phyloP scores from a whole-genome alignment of 306 rosid species.

The Casuarina glauca region DNA sequence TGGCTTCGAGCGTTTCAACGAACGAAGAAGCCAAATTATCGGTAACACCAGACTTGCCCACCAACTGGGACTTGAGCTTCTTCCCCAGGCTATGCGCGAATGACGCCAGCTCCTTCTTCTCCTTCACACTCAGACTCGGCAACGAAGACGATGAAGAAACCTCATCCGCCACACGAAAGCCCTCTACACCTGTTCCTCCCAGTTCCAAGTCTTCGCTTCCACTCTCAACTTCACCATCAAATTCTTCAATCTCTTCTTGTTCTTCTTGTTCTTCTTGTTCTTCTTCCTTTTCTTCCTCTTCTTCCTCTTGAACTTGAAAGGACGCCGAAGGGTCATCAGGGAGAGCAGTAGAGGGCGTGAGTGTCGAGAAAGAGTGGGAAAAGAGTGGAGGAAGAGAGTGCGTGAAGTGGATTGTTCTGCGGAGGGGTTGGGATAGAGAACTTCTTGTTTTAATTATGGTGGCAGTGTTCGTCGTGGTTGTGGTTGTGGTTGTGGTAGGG shows the following conservation, averaged over 20 bases:
- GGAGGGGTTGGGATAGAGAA: conserved; percentile 4
- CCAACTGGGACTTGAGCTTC: conserved; percentile 85
- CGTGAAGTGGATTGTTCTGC: conserved; percentile 19
- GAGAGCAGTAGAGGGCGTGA: conserved; percentile 19
- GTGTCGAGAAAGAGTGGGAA: conserved; percentile 31
- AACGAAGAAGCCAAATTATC: conserved; percentile 66
- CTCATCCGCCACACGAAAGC: conserved; percentile 15
- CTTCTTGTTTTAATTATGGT: too few relatives aligned
- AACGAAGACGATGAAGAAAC: conserved; percentile 37
- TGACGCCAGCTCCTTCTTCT: conserved; percentile 83
- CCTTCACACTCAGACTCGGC: conserved; percentile 68
- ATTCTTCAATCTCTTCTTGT: conserved; percentile 22
- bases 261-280: conserved; percentile 16
- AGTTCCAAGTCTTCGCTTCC: conserved; percentile 29
- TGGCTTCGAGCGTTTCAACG: conserved; percentile 81
- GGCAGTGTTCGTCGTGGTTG: background rate
- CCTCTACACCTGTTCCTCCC: conserved; percentile 23
- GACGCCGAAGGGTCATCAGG: conserved; percentile 3
- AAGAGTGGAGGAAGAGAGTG: conserved; percentile 6
- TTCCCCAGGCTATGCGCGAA: conserved; percentile 86
- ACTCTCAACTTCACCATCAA: conserved; percentile 23
- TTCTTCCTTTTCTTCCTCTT: conserved; percentile 17
- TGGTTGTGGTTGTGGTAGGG: conserved; percentile 25
- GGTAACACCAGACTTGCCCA: conserved; percentile 87
- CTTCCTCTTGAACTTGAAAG: background rate